phyloP scores from a whole-genome alignment of 805 yeast genomes.

The Kluyveromyces aestuarii region DNA sequence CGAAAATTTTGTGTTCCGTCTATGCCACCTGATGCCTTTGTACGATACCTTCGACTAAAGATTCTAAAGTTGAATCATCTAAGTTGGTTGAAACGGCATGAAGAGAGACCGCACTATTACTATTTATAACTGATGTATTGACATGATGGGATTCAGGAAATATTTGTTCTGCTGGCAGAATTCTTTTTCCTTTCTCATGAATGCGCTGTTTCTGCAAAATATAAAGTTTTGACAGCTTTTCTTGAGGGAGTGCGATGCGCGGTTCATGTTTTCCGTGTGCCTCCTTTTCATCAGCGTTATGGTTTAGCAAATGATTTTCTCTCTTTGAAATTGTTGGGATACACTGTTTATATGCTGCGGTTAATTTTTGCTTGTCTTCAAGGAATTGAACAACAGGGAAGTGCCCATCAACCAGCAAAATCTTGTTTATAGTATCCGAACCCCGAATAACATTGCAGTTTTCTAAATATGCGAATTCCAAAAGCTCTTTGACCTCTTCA shows the following conservation, averaged over 20 bases:
- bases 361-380: background rate
- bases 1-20: slow-evolving; percentile 1
- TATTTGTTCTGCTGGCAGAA: background rate
- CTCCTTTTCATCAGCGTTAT: background rate
- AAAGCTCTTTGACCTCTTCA: slow-evolving; percentile 1
- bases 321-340: background rate
- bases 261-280: background rate
- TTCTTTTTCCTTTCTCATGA: background rate
- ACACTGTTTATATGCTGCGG: background rate
- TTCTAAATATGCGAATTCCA: slow-evolving; percentile 12
- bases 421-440: slow-evolving; percentile 45
- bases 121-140: background rate
- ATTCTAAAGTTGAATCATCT: background rate
- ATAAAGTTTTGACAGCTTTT: background rate
- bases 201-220: background rate
- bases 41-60: slow-evolving; percentile 1
- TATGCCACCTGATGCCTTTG: slow-evolving; percentile 3
- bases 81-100: background rate
- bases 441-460: slow-evolving; percentile 37
- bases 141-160: background rate
- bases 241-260: background rate
- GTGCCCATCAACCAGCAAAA: slow-evolving; percentile 30
- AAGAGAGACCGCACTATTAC: background rate
- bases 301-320: background rate
- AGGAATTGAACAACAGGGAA: slow-evolving; percentile 12